Percentiles rank a stretch among this genome's conserved stretches.
Conservation (phyloP, 805 yeast genomes). For the Barnettozyma siamensis region DNA sequence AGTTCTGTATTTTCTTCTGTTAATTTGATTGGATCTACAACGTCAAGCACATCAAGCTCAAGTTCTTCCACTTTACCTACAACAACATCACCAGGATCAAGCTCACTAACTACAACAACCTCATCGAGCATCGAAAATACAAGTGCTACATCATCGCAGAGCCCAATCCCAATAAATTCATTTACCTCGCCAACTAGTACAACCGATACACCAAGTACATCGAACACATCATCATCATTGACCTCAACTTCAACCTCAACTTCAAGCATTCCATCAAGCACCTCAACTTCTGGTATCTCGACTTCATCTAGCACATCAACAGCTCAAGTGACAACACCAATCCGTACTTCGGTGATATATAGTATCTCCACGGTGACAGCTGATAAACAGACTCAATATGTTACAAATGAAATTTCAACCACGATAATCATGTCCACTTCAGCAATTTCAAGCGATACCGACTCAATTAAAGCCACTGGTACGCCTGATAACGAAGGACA, state of each 20-base stretch:
- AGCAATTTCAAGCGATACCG: slow-evolving; percentile 9
- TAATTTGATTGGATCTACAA: slow-evolving; percentile 1
- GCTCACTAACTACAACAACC: slow-evolving; percentile 14
- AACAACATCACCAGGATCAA: no score
- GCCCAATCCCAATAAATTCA: slow-evolving; percentile 14
- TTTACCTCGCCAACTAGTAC: slow-evolving; percentile 1
- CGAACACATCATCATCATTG: slow-evolving; percentile 8
- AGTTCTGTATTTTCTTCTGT: slow-evolving; percentile 8
- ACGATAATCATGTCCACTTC: slow-evolving; percentile 13
- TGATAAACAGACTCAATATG: slow-evolving; percentile 7
- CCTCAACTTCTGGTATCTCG: no score
- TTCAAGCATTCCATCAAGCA: slow-evolving; percentile 6
- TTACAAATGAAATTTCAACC: slow-evolving; percentile 8
- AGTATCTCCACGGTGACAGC: slow-evolving; percentile 7
- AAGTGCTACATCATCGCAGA: slow-evolving; percentile 15
- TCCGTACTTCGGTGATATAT: slow-evolving; percentile 6
- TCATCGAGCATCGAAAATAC: slow-evolving; percentile 1
- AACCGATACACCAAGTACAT: slow-evolving; percentile 1
- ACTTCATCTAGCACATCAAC: slow-evolving; percentile 5
- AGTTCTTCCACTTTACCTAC: no score
- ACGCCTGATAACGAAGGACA: background rate
- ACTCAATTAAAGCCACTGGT: background rate
- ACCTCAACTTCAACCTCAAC: slow-evolving; percentile 8
- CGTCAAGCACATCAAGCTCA: slow-evolving; percentile 16
- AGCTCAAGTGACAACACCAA: slow-evolving; percentile 8